Evolutionary conservation across 2,329 filamentous ascomycete species (phyloP).

Genomic region (Nemania sp.): DNA sequence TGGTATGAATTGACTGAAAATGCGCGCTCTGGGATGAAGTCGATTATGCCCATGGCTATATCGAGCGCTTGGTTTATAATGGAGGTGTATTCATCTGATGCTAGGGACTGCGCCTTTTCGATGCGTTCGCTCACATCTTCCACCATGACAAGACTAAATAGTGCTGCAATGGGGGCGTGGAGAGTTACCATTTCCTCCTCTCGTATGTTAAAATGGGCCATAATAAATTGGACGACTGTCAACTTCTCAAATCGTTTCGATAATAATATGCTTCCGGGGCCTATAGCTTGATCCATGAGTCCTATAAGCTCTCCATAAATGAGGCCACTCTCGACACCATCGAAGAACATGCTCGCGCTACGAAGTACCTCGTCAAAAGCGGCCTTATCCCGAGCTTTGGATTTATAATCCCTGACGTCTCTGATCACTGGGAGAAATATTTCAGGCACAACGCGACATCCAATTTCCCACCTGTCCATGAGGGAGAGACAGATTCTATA

Average conservation of each 20-base stretch:
- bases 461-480: slow-evolving; percentile 99
- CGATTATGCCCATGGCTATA: slow-evolving; percentile 61
- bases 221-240: slow-evolving; percentile 76
- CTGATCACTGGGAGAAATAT: slow-evolving; percentile 85
- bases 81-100: slow-evolving; percentile 27
- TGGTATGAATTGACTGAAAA: slow-evolving; percentile 48
- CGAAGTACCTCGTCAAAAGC: slow-evolving; percentile 85
- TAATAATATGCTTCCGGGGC: slow-evolving; percentile 47
- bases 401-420: slow-evolving; percentile 76
- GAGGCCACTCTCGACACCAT: slow-evolving; percentile 90
- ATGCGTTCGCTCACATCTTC: slow-evolving; percentile 53
- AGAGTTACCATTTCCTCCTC: slow-evolving; percentile 94
- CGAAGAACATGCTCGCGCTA: slow-evolving; percentile 95
- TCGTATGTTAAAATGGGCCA: slow-evolving; percentile 85
- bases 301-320: slow-evolving; percentile 84
- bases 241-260: slow-evolving; percentile 65
- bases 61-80: slow-evolving; percentile 42
- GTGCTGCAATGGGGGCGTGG: slow-evolving; percentile 76
- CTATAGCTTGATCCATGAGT: slow-evolving; percentile 65
- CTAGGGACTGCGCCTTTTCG: slow-evolving; percentile 18
- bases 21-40: slow-evolving; percentile 66
- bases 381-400: slow-evolving; percentile 62
- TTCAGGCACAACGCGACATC: slow-evolving; percentile 82
- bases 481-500: slow-evolving; percentile 91
- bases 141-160: slow-evolving; percentile 67